These are phyloP conservation scores for Ceratocystis lukuohia DNA, from an alignment of 2,329 filamentous ascomycete genomes.

Conservation along the genomic window DNA sequence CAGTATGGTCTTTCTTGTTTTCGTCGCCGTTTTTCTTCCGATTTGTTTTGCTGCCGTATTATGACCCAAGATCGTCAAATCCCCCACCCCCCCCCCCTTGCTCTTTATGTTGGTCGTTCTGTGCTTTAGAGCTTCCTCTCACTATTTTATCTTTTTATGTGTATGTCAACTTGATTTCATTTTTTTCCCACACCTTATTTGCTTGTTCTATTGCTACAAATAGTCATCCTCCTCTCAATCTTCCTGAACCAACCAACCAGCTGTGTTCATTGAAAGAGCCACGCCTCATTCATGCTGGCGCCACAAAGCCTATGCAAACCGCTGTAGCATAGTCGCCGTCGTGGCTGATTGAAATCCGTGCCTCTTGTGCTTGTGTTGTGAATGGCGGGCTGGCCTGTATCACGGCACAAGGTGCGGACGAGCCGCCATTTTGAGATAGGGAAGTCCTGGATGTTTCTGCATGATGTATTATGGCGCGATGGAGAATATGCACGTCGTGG, in stretches of 20 bases:
- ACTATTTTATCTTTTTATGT: neutral
- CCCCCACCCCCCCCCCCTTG: neutral
- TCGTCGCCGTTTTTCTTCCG: constrained; percentile 5
- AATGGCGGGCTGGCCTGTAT: constrained; percentile 5
- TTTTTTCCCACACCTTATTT: neutral
- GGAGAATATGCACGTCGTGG: constrained; percentile 42
- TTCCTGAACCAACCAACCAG: too few species aligned
- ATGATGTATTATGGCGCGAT: constrained; percentile 4
- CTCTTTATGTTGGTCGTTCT: neutral
- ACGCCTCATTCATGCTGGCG: neutral
- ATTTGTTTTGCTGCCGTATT: neutral
- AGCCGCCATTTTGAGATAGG: constrained; percentile 5
- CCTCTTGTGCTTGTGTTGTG: constrained; percentile 33
- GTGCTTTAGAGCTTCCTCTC: neutral
- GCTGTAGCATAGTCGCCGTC: constrained; percentile 72
- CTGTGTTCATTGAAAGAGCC: neutral
- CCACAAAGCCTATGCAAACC: constrained; percentile 40
- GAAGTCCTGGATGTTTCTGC: neutral
- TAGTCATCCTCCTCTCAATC: neutral
- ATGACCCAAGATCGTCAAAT: neutral
- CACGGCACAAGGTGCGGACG: constrained; percentile 5
- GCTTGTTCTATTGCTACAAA: neutral
- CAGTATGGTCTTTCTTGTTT: constrained; percentile 9
- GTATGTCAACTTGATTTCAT: constrained; percentile 1
- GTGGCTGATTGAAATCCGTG: constrained; percentile 70